These are phyloP conservation scores for Collybia sp. DNA, from an alignment of 768 basidiomycete genomes.

Conservation along the genomic window DNA sequence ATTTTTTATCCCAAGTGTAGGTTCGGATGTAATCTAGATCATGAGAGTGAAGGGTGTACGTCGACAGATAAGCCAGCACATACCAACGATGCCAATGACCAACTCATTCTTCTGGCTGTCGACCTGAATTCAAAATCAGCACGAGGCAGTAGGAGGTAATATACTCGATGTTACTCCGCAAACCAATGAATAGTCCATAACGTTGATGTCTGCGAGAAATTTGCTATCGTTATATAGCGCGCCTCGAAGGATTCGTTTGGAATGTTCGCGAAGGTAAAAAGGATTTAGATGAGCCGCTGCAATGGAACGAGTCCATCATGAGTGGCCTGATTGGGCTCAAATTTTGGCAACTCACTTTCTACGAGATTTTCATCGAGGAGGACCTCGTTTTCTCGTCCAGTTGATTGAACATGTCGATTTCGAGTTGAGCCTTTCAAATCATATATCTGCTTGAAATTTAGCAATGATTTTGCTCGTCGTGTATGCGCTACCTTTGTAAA, in stretches of 20 bases:
- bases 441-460: conserved; percentile 61
- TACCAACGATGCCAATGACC: conserved; percentile 96
- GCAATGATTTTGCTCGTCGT: background rate
- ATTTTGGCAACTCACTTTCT: conserved; percentile 52
- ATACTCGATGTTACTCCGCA: conserved; percentile 51
- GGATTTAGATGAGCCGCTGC: conserved; percentile 84
- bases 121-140: conserved; percentile 36
- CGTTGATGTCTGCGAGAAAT: conserved; percentile 90
- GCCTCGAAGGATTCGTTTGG: conserved; percentile 86
- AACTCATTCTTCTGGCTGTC: conserved; percentile 84
- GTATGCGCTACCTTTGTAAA: conserved; percentile 66
- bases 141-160: background rate
- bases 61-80: conserved; percentile 23
- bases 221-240: conserved; percentile 94
- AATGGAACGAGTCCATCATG: conserved; percentile 4
- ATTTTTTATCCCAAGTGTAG: conserved; percentile 97
- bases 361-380: conserved; percentile 95
- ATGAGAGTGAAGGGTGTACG: background rate
- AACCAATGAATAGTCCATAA: conserved; percentile 97
- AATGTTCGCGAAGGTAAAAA: conserved; percentile 94
- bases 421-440: conserved; percentile 96
- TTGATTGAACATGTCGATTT: conserved; percentile 89
- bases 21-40: conserved; percentile 85
- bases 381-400: conserved; percentile 89
- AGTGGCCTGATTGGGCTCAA: background rate